Evolutionary conservation across 805 yeast species (phyloP), one percentile per base, ranked within the genome.

Genomic region (Hanseniaspora pseudoguilliermondii): DNA sequence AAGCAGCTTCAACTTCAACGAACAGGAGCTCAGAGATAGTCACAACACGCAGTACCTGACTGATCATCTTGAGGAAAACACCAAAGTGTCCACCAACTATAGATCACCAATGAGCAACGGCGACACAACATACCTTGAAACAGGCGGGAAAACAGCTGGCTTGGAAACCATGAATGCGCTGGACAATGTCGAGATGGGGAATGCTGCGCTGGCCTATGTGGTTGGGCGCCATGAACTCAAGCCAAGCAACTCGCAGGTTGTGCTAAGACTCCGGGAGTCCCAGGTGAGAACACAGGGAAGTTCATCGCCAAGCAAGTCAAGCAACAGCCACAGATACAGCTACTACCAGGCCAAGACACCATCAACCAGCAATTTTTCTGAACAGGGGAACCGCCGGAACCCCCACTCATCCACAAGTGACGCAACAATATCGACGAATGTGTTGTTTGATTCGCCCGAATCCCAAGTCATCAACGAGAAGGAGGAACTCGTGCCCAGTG

Each of bases 191-290:
- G 55, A 35, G 15, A 27, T 52, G 27, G 49, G 55, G 20, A 52
- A 52, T 44, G 55, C 55, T 16, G 55, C 25, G 6, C 32, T 52
- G 15, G 55, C 55, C 3, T 52, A 52, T 52, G 55, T 52, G 3
- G 47, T 52, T 18, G 55, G 55, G n/a, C n/a, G 55, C 25, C 44
- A 52, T 27, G 49, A 44, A 5, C 10, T 36, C 2, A 41, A 32
- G 16, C 25, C 38, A 8, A 44, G 25, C 16, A 41, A 27, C 8
- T 51, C 55, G 4, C 49, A 51, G 20, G 21, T 49, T 21, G 34
- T 40, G 18, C 16, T 51, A 36, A 51, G 44, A 36, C 43, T 51
- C 2, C 23, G 49, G 25, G 38, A 29, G 6, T 43, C 55, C n/a
- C 41, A 42, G 35, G 48, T 15, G 36, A 18, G 25, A 13, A 9